Evolutionary conservation across 306 rosid species (phyloP).

Genomic region (Hylodesmum podocarpum): DNA sequence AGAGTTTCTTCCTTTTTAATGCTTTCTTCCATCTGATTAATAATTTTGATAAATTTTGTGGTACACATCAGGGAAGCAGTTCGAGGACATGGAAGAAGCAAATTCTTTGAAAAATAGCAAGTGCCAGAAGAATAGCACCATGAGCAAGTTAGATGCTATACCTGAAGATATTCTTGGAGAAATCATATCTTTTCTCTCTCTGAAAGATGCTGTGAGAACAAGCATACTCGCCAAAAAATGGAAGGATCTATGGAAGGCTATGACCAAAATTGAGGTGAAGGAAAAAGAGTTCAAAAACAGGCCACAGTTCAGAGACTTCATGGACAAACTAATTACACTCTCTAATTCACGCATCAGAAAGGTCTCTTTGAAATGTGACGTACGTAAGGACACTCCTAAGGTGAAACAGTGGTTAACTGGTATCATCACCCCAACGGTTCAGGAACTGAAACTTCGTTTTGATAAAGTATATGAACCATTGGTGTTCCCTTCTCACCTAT

Average conservation of each 20-base stretch:
- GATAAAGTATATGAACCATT: neutral
- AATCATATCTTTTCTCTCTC: neutral
- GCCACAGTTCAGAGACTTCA: neutral
- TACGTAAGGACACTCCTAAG: neutral
- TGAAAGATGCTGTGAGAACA: neutral
- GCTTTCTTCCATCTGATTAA: neutral
- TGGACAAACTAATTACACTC: neutral
- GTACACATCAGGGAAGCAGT: neutral
- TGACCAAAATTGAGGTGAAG: neutral
- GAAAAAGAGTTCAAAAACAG: neutral
- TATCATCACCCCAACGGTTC: neutral
- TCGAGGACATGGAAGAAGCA: neutral
- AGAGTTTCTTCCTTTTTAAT: neutral
- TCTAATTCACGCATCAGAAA: neutral
- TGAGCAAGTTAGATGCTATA: neutral
- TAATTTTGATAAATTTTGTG: neutral
- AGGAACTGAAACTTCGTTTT: slow-evolving; percentile 6
- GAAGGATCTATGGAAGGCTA: neutral
- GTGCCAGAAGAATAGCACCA: neutral
- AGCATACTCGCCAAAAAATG: neutral
- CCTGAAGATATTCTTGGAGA: neutral
- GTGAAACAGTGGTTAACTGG: neutral
- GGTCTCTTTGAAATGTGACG: neutral
- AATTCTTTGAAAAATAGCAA: neutral
- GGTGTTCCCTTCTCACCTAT: neutral